Conservation (phyloP, 2,329 filamentous ascomycete genomes). For the Phaeosphaeria sp. region DNA sequence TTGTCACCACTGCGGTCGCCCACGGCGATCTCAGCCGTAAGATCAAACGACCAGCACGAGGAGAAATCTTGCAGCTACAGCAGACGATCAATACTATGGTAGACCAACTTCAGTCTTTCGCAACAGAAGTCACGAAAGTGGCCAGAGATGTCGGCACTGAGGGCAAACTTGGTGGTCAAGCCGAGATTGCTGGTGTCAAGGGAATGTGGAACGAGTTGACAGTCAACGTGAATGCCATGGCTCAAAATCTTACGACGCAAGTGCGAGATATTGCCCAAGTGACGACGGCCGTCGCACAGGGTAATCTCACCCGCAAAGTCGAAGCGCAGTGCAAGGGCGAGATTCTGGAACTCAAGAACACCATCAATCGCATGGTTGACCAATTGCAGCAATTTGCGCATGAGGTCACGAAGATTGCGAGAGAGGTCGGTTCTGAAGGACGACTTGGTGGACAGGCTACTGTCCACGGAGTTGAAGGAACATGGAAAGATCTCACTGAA, state of each 20-base stretch:
- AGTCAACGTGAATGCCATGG: slow-evolving; percentile 62
- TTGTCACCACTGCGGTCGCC: slow-evolving; percentile 94
- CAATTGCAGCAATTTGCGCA: slow-evolving; percentile 61
- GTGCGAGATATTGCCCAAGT: slow-evolving; percentile 62
- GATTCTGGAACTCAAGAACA: slow-evolving; percentile 59
- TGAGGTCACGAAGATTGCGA: slow-evolving; percentile 60
- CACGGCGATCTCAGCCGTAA: slow-evolving; percentile 94
- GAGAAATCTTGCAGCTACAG: slow-evolving; percentile 93
- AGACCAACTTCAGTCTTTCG: slow-evolving; percentile 70
- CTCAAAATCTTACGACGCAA: slow-evolving; percentile 60
- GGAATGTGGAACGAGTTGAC: slow-evolving; percentile 73
- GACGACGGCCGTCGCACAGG: slow-evolving; percentile 60
- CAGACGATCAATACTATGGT: slow-evolving; percentile 80
- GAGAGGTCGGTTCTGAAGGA: slow-evolving; percentile 61
- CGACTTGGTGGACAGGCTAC: slow-evolving; percentile 60
- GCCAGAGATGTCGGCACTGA: slow-evolving; percentile 70
- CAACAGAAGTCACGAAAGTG: slow-evolving; percentile 69
- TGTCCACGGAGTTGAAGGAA: slow-evolving; percentile 60
- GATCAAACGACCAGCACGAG: slow-evolving; percentile 90
- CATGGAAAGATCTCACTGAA: slow-evolving; percentile 62
- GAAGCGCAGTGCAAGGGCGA: slow-evolving; percentile 61
- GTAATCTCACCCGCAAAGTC: slow-evolving; percentile 60
- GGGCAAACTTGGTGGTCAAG: slow-evolving; percentile 68
- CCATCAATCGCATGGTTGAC: slow-evolving; percentile 62
- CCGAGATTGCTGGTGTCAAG: slow-evolving; percentile 69